Conservation (phyloP, 441 rosid genomes). For the Eruca vesicaria region DNA sequence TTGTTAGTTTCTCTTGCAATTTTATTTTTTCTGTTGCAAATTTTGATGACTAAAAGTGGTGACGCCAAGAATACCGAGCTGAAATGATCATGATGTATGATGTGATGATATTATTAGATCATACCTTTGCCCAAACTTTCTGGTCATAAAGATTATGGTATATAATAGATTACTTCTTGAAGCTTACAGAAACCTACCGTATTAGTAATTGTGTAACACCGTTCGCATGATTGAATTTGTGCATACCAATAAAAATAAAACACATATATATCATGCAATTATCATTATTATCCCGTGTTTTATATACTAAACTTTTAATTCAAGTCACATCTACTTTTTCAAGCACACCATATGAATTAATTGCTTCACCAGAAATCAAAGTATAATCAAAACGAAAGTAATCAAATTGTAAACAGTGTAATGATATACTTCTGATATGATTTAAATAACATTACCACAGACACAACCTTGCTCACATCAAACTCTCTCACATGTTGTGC, state of each 20-base stretch:
- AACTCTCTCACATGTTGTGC: not conserved
- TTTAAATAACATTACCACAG: not conserved
- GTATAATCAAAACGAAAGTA: not conserved
- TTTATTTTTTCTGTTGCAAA: too few species aligned
- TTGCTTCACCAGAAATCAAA: not conserved
- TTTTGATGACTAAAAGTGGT: too few species aligned
- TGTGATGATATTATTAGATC: not conserved
- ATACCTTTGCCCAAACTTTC: not conserved
- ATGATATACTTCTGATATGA: not conserved
- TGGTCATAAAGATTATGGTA: not conserved
- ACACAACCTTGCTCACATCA: not conserved
- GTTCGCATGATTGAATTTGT: not conserved
- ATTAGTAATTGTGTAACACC: not conserved
- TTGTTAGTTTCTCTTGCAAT: too few species aligned
- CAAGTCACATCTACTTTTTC: not conserved
- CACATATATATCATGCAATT: not conserved
- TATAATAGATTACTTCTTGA: not conserved
- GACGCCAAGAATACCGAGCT: not conserved
- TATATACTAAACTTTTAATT: not conserved
- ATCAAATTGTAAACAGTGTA: not conserved
- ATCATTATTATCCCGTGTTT: not conserved
- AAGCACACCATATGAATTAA: not conserved
- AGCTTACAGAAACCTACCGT: not conserved
- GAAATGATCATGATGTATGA: not conserved
- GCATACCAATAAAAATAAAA: not conserved